Evolutionary conservation across 148 eudicot species (phyloP).

Genomic region (Amaranthus palmeri): DNA sequence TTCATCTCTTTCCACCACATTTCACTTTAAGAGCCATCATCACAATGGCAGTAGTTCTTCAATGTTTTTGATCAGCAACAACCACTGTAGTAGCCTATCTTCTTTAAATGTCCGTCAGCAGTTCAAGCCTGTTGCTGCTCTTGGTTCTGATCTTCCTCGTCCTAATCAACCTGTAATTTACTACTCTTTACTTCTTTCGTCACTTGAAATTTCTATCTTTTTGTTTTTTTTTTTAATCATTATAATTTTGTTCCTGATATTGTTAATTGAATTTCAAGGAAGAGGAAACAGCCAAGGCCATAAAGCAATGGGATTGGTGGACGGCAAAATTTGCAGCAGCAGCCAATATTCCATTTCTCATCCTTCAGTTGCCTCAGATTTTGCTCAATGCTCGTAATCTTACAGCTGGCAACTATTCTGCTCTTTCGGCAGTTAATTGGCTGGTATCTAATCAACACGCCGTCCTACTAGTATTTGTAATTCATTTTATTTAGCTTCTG

Average conservation of each 20-base stretch:
- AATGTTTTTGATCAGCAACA: conserved; percentile 2
- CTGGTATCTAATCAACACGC: conserved; percentile 44
- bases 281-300: conserved; percentile 29
- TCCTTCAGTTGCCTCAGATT: conserved; percentile 90
- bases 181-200: background rate
- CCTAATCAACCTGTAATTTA: conserved; percentile 34
- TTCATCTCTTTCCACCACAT: conserved; percentile 11
- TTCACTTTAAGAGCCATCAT: conserved; percentile 9
- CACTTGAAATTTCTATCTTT: background rate
- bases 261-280: conserved; percentile 3
- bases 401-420: conserved; percentile 61
- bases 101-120: conserved; percentile 12
- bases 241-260: background rate
- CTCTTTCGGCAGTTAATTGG: conserved; percentile 88
- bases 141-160: conserved; percentile 39
- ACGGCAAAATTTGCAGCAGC: conserved; percentile 78
- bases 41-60: background rate
- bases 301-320: conserved; percentile 76
- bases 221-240: background rate
- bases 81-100: background rate
- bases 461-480: background rate
- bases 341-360: conserved; percentile 83
- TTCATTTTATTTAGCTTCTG: background rate
- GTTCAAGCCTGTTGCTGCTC: conserved; percentile 36
- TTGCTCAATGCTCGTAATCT: conserved; percentile 86